Percentiles rank a stretch among this genome's conserved stretches.
These are phyloP conservation scores for Auricularia cornea DNA, from an alignment of 768 basidiomycete species.

Conservation along the genomic window DNA sequence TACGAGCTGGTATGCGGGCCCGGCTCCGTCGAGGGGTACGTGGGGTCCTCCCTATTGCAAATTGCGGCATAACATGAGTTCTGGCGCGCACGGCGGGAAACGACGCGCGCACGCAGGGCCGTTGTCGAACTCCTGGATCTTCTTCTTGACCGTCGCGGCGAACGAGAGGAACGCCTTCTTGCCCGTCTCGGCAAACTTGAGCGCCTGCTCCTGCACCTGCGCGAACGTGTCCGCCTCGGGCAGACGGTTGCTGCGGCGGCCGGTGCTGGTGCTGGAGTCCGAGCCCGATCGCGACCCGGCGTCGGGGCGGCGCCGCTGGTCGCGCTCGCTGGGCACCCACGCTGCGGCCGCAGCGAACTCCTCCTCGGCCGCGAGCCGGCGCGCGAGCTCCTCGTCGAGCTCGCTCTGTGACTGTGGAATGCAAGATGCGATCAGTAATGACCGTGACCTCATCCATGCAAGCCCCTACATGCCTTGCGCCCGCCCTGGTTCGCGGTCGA, in stretches of 20 bases:
- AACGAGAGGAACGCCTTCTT: constrained; percentile 70
- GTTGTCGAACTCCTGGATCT: constrained; percentile 75
- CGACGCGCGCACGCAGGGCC: not conserved
- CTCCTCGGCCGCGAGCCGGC: constrained; percentile 59
- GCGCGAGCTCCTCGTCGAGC: constrained; percentile 72
- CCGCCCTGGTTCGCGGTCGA: not conserved
- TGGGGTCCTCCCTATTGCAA: not conserved
- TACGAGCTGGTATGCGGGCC: not conserved
- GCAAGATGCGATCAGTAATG: not conserved
- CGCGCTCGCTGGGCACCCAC: constrained; percentile 12
- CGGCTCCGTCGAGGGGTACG: not conserved
- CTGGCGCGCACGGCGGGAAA: not conserved
- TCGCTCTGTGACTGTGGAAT: constrained; percentile 51
- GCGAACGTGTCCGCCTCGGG: constrained; percentile 45
- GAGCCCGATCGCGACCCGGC: not conserved
- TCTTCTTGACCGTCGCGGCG: constrained; percentile 71
- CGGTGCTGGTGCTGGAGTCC: not conserved
- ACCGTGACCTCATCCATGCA: not conserved
- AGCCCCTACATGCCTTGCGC: not conserved
- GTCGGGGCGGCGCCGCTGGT: constrained; percentile 8
- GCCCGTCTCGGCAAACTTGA: constrained; percentile 70
- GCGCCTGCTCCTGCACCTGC: constrained; percentile 69
- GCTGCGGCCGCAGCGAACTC: constrained; percentile 22
- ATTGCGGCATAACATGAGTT: not conserved
- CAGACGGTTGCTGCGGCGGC: constrained; percentile 3